A percentile compares a stretch with the other conserved stretches of the same genome.
Evolutionary conservation across 495 filamentous ascomycete genomes (phyloP).

Genomic region (Talaromyces nanjingensis): DNA sequence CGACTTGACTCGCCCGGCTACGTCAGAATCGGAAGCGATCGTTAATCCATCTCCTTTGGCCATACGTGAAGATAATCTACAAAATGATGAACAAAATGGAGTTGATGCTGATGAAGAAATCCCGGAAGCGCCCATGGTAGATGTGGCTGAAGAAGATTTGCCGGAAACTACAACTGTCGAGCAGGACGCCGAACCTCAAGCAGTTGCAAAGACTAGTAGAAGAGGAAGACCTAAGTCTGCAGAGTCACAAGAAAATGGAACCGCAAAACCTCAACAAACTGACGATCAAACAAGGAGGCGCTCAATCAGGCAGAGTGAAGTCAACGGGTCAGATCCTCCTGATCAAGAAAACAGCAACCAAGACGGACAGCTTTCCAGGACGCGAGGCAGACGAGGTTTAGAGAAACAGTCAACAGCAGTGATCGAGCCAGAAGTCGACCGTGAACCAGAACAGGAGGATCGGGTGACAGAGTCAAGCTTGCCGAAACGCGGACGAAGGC

Average conservation of each 20-base stretch:
- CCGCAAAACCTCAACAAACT: not conserved
- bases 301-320: not conserved
- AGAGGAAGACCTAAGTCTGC: slow-evolving; percentile 1
- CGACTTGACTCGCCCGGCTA: not conserved
- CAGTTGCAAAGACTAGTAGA: not conserved
- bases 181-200: slow-evolving; percentile 10
- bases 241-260: not conserved
- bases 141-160: not conserved
- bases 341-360: not conserved
- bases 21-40: not conserved
- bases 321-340: not conserved
- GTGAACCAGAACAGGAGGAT: not conserved
- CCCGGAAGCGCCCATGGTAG: not conserved
- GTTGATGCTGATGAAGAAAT: not conserved
- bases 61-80: not conserved
- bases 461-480: not conserved
- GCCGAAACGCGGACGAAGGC: not conserved
- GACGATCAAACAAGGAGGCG: not conserved
- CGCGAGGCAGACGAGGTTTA: not conserved
- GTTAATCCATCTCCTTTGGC: not conserved
- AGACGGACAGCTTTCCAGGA: not conserved
- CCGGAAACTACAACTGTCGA: not conserved
- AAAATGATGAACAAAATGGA: not conserved
- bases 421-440: slow-evolving; percentile 6
- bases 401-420: slow-evolving; percentile 7